These are phyloP conservation scores for Carex parvula DNA, from an alignment of 176 grass and related monocot species.

Conservation along the genomic window DNA sequence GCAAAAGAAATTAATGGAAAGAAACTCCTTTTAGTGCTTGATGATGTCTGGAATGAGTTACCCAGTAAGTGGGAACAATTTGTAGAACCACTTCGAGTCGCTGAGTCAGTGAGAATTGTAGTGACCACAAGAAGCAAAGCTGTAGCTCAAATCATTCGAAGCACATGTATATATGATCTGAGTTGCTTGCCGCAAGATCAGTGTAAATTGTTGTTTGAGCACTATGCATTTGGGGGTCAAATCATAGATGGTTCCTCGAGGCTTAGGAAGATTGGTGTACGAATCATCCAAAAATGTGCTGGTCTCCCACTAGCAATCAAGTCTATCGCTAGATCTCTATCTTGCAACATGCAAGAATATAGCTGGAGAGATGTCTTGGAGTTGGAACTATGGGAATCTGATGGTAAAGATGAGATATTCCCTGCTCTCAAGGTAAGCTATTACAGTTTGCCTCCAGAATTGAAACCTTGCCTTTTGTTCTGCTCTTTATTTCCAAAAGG, in stretches of 20 bases:
- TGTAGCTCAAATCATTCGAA: conserved; percentile 30
- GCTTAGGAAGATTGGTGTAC: conserved; percentile 8
- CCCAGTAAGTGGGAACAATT: conserved; percentile 29
- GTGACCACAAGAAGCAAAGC: conserved; percentile 35
- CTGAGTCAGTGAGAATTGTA: conserved; percentile 18
- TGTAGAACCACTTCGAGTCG: background rate
- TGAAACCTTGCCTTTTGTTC: conserved; percentile 41
- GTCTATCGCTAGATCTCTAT: conserved; percentile 23
- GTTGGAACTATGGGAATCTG: conserved; percentile 44
- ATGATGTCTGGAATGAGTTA: conserved; percentile 41
- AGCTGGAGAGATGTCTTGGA: conserved; percentile 36
- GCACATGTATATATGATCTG: background rate
- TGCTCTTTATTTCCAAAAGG: conserved; percentile 39
- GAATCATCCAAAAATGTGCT: conserved; percentile 34
- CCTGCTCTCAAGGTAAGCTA: conserved; percentile 44
- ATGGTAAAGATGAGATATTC: conserved; percentile 9
- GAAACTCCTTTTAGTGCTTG: conserved; percentile 40
- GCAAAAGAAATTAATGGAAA: background rate
- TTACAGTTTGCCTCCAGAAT: conserved; percentile 11
- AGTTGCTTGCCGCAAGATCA: conserved; percentile 12
- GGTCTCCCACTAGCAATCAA: conserved; percentile 45
- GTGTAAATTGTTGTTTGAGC: conserved; percentile 28
- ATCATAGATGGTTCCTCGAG: background rate
- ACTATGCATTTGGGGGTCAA: conserved; percentile 32
- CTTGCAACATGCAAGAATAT: background rate